Evolutionary conservation across 192 early-diverging fungal species (phyloP).

Genomic region (Phycomyces nitens): DNA sequence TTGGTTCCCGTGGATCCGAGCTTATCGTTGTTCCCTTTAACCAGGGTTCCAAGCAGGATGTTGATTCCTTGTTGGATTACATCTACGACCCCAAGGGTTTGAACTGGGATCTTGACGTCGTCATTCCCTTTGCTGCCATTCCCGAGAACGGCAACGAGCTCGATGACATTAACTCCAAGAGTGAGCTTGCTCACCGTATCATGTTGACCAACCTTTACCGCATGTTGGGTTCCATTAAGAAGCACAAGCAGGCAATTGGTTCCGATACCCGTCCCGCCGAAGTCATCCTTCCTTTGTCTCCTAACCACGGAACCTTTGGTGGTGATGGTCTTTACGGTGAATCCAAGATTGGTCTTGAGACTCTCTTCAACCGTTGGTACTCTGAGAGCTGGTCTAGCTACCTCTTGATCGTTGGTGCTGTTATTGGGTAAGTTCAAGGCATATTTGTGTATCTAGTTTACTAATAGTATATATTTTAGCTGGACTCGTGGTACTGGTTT

Average conservation of each 20-base stretch:
- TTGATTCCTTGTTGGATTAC: constrained; percentile 75
- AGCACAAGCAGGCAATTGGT: constrained; percentile 70
- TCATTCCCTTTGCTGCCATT: constrained; percentile 95
- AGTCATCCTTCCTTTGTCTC: constrained; percentile 87
- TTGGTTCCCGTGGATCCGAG: constrained; percentile 82
- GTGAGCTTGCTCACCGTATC: constrained; percentile 89
- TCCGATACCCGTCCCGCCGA: constrained; percentile 85
- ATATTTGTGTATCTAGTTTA: too few relatives aligned
- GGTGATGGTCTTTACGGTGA: constrained; percentile 90
- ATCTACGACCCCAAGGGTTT: constrained; percentile 85
- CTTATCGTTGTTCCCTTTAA: constrained; percentile 94
- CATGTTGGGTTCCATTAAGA: constrained; percentile 81
- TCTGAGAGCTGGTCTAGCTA: constrained; percentile 87
- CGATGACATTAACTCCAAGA: constrained; percentile 77
- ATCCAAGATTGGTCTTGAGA: constrained; percentile 92
- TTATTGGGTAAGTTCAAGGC: constrained; percentile 62
- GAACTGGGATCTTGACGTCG: constrained; percentile 90
- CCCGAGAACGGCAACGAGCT: constrained; percentile 85
- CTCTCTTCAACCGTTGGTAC: constrained; percentile 86
- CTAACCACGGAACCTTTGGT: constrained; percentile 96
- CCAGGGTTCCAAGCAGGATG: constrained; percentile 84
- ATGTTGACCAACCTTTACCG: constrained; percentile 94
- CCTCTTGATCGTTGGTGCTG: constrained; percentile 84
- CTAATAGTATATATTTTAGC: constrained; percentile 23
- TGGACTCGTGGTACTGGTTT: constrained; percentile 97